phyloP scores from a whole-genome alignment of 2,329 filamentous ascomycete species.

The Metarhizium brunneum region DNA sequence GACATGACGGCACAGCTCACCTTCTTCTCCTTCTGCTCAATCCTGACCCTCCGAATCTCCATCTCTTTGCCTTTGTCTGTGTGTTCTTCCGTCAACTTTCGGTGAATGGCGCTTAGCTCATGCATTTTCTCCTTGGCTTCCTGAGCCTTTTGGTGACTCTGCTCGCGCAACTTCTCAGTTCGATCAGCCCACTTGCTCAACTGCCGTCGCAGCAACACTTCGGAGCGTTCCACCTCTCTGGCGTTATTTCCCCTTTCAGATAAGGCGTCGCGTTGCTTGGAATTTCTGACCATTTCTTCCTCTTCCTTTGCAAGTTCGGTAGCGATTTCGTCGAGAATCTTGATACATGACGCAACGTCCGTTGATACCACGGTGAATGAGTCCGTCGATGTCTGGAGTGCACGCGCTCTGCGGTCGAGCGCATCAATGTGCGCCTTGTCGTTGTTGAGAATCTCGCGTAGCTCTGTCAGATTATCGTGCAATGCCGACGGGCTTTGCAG shows the following conservation, averaged over 20 bases:
- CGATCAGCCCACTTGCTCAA: constrained; percentile 77
- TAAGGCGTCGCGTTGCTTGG: constrained; percentile 76
- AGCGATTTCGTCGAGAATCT: constrained; percentile 79
- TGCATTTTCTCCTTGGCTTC: constrained; percentile 85
- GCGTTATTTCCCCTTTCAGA: constrained; percentile 84
- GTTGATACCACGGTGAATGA: constrained; percentile 76
- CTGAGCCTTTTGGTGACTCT: constrained; percentile 71
- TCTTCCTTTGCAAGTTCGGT: constrained; percentile 84
- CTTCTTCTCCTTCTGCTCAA: constrained; percentile 99
- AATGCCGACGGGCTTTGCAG: constrained; percentile 78
- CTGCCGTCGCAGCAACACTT: constrained; percentile 75
- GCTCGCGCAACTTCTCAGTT: constrained; percentile 73
- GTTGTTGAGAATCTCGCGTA: constrained; percentile 65
- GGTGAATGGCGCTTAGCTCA: constrained; percentile 71
- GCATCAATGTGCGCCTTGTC: constrained; percentile 82
- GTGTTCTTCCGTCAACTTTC: constrained; percentile 73
- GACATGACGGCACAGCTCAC: constrained; percentile 31
- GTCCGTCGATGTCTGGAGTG: constrained; percentile 83
- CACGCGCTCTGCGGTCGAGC: constrained; percentile 78
- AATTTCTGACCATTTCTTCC: constrained; percentile 73
- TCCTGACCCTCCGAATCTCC: constrained; percentile 82
- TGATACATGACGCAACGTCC: constrained; percentile 82
- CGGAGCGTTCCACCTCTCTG: constrained; percentile 81
- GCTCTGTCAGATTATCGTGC: constrained; percentile 71
- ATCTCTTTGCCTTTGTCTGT: constrained; percentile 84